Percentiles rank a stretch among this genome's conserved stretches.
phyloP scores from a whole-genome alignment of 176 grass and related monocot species.

The Coix lacrymajobi region DNA sequence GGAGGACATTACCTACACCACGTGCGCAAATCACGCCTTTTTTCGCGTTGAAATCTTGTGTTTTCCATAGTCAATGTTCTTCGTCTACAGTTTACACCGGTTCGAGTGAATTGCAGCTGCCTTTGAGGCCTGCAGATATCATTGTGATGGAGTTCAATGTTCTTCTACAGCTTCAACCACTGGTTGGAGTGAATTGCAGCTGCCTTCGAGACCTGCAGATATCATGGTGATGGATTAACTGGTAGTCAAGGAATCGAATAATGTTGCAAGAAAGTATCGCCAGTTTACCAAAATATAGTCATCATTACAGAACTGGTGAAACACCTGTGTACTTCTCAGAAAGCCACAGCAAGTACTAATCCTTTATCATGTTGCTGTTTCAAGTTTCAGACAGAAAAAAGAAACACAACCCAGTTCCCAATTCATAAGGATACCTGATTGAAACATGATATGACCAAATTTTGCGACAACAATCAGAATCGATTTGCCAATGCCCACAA shows the following conservation, averaged over 20 bases:
- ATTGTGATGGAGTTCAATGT: background rate
- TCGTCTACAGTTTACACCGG: background rate
- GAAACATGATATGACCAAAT: background rate
- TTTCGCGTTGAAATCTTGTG: background rate
- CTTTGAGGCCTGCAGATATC: background rate
- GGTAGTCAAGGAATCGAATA: background rate
- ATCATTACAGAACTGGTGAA: background rate
- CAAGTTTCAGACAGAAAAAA: background rate
- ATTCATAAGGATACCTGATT: background rate
- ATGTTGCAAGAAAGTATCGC: background rate
- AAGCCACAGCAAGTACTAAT: background rate
- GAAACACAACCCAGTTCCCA: background rate
- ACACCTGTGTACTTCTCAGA: background rate
- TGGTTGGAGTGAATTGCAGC: background rate
- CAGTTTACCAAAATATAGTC: background rate
- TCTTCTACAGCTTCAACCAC: too few relatives aligned
- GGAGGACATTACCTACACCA: background rate
- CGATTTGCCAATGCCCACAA: constrained; percentile 13
- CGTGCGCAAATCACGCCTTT: background rate
- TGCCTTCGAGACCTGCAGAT: background rate
- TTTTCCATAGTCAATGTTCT: background rate
- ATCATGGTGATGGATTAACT: background rate
- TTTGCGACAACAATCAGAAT: background rate
- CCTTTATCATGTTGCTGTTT: background rate
- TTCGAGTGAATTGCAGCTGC: background rate